These are phyloP conservation scores for Cyclospora cayetanensis DNA, from an alignment of 169 alveolate species.

Conservation along the genomic window DNA sequence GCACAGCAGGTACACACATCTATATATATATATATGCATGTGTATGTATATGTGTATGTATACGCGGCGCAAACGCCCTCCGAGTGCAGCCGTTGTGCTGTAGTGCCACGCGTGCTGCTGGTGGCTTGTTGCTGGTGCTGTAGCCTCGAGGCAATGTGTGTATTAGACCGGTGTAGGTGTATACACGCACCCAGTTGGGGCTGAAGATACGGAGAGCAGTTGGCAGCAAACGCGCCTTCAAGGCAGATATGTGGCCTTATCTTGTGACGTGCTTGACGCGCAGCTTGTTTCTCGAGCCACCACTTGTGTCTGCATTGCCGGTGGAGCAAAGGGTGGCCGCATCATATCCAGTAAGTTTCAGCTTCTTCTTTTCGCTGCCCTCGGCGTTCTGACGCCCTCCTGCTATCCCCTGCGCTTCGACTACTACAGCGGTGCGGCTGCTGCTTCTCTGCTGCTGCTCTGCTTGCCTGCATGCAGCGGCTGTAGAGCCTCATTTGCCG, in stretches of 20 bases:
- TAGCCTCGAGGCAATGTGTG: too few species aligned
- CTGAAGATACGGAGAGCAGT: too few species aligned
- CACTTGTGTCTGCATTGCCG: conserved; percentile 12
- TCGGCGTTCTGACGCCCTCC: background rate
- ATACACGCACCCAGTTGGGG: too few species aligned
- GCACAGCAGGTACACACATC: conserved; percentile 63
- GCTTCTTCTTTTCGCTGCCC: conserved; percentile 14
- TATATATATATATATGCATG: too few species aligned
- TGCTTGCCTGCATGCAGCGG: background rate
- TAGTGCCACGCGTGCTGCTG: background rate
- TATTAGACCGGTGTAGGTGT: too few species aligned
- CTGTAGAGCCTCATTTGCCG: conserved; percentile 31
- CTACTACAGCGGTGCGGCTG: background rate
- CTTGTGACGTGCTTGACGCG: too few species aligned
- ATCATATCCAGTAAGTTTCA: background rate
- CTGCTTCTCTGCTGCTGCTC: background rate
- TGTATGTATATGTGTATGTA: too few species aligned
- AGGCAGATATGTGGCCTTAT: too few species aligned
- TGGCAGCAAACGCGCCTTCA: too few species aligned
- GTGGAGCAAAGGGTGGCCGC: background rate
- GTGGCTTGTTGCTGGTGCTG: conserved; percentile 3
- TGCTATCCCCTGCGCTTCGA: background rate
- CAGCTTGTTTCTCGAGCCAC: conserved; percentile 3
- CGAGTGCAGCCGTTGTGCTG: background rate
- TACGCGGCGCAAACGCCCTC: background rate